These are phyloP conservation scores for Paraglomus occultum DNA, from an alignment of 192 early-diverging fungal species.

Conservation along the genomic window DNA sequence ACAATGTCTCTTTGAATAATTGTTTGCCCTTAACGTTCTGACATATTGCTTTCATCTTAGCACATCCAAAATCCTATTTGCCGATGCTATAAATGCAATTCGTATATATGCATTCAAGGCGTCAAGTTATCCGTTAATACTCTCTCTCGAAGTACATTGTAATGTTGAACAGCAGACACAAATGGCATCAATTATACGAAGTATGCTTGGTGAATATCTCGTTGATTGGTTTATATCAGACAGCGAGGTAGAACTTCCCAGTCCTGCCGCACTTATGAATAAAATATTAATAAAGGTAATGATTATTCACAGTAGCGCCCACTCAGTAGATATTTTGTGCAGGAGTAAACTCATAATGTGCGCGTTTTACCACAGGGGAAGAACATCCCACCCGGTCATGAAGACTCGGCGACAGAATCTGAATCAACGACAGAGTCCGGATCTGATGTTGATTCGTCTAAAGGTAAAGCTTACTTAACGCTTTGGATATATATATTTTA, in stretches of 20 bases:
- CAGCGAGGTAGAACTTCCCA: conserved; percentile 54
- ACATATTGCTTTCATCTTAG: conserved; percentile 29
- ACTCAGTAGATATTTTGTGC: background rate
- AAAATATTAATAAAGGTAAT: conserved; percentile 78
- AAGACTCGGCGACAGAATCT: conserved; percentile 26
- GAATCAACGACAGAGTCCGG: conserved; percentile 43
- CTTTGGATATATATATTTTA: conserved; percentile 3
- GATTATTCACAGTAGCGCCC: conserved; percentile 13
- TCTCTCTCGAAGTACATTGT: conserved; percentile 86
- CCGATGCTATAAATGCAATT: conserved; percentile 81
- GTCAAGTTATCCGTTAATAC: conserved; percentile 77
- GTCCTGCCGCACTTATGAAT: conserved; percentile 66
- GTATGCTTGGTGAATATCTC: conserved; percentile 68
- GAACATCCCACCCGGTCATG: conserved; percentile 4
- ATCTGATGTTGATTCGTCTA: conserved; percentile 41
- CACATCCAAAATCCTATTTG: conserved; percentile 78
- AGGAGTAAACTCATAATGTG: background rate
- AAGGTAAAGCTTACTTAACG: background rate
- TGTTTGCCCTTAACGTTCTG: background rate
- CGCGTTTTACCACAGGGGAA: conserved; percentile 13
- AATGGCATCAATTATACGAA: conserved; percentile 69
- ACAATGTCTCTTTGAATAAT: background rate
- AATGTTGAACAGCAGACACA: conserved; percentile 65
- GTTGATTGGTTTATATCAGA: conserved; percentile 45
- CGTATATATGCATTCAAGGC: conserved; percentile 81